These are phyloP conservation scores for Plasmodium gonderi DNA, from an alignment of 169 alveolate species.

Conservation along the genomic window DNA sequence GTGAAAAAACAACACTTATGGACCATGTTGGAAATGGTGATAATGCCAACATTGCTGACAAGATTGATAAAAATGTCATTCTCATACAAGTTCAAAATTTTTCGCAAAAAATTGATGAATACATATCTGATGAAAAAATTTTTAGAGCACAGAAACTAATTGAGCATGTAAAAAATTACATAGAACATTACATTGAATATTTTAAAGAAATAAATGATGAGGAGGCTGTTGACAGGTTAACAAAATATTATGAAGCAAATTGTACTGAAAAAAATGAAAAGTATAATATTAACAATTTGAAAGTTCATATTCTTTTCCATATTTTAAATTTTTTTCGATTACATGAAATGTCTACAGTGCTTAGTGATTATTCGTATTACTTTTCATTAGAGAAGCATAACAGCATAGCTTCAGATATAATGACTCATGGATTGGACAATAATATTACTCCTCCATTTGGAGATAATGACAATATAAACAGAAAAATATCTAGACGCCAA, in stretches of 20 bases:
- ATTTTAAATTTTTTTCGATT: slow-evolving; percentile 60
- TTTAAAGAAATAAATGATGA: slow-evolving; percentile 34
- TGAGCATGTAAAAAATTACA: slow-evolving; percentile 52
- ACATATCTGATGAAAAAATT: slow-evolving; percentile 57
- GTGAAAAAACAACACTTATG: neutral
- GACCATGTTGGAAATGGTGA: neutral
- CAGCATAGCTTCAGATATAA: neutral
- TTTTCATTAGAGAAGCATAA: slow-evolving; percentile 29
- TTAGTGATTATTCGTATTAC: slow-evolving; percentile 48
- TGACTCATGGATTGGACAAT: slow-evolving; percentile 5
- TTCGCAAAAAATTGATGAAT: slow-evolving; percentile 63
- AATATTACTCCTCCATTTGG: neutral
- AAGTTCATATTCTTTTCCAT: slow-evolving; percentile 34
- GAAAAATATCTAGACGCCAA: neutral
- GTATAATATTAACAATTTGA: slow-evolving; percentile 58
- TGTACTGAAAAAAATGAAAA: slow-evolving; percentile 26
- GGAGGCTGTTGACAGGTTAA: slow-evolving; percentile 22
- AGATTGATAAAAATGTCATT: slow-evolving; percentile 37
- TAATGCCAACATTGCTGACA: neutral
- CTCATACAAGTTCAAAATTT: slow-evolving; percentile 27
- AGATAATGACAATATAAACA: neutral
- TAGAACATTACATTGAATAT: slow-evolving; percentile 48
- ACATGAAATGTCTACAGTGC: slow-evolving; percentile 35
- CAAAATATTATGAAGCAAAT: slow-evolving; percentile 24
- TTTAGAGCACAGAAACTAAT: slow-evolving; percentile 72